phyloP scores from a whole-genome alignment of 805 yeast species.

The Lipomyces spencermartinsiae region DNA sequence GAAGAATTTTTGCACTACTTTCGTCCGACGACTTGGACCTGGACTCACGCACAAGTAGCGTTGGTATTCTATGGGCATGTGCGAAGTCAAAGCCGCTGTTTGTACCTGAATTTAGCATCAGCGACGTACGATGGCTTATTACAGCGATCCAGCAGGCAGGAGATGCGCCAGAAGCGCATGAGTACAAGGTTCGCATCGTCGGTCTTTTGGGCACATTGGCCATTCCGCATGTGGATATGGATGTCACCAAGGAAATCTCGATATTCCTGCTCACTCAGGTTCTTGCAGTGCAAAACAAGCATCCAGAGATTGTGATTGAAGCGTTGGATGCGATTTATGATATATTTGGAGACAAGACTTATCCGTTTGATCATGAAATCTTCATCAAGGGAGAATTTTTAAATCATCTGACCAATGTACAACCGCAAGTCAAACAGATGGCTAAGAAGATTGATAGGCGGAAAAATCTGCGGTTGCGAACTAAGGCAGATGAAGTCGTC shows the following conservation, averaged over 20 bases:
- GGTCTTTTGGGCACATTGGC: constrained; percentile 64
- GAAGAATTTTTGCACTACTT: constrained; percentile 29
- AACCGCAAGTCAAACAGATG: constrained; percentile 57
- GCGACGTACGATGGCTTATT: constrained; percentile 20
- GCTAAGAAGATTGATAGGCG: constrained; percentile 74
- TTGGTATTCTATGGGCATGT: constrained; percentile 57
- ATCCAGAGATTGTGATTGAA: constrained; percentile 59
- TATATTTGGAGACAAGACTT: constrained; percentile 74
- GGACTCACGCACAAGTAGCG: constrained; percentile 47
- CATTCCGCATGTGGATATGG: constrained; percentile 53
- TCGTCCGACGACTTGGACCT: constrained; percentile 29
- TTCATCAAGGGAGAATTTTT: constrained; percentile 64
- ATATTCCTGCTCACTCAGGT: constrained; percentile 52
- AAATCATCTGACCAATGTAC: constrained; percentile 50
- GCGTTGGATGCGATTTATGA: constrained; percentile 73
- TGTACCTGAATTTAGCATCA: constrained; percentile 40
- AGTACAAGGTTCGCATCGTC: constrained; percentile 53
- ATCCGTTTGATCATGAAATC: constrained; percentile 69
- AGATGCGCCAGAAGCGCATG: constrained; percentile 39
- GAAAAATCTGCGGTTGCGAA: constrained; percentile 61
- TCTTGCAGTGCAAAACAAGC: constrained; percentile 41
- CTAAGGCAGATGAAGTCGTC: constrained; percentile 68
- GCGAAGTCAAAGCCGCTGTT: constrained; percentile 45
- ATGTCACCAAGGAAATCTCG: constrained; percentile 54
- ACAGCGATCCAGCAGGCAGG: constrained; percentile 8